Base-by-base conservation (phyloP, 2,329 filamentous ascomycete species). In the Canariomyces notabilis region DNA sequence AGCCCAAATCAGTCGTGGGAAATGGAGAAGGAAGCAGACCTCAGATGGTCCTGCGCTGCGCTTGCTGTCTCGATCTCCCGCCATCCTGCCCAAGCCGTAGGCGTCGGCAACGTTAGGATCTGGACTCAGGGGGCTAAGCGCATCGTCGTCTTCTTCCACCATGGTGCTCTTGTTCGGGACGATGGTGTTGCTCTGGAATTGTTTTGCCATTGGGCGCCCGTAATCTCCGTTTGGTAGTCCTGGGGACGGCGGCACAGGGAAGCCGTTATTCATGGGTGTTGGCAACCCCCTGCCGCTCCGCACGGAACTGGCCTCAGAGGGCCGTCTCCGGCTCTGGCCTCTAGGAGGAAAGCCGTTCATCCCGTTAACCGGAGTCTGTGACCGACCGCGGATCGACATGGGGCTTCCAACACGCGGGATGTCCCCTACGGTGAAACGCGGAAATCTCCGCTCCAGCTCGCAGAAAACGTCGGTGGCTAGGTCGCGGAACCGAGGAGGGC, bases 81-180 rank as follows among this genome's bases (percentile, higher is more conserved):
- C 33, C 14, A 40, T 29, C 22, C 48, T 45, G 6, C 38, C 44
- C 18, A 50, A 14, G 12, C 49, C 48, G 34, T 55, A 60, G 60
- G 69, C 63, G 50, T 76, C 72, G 29, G 64, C 76, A 40, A 74
- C 74, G 54, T 76, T 71, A 50, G 82, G 61, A 39, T 78, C 79
- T 14, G 78, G 76, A 16, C 67, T 69, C 16, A 73, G 37, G 4
- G 61, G 62, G 45, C 60, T 64, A 20, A 57, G 18, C 14, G 52
- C 42, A 53, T 88, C 87, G 57, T 95, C 89, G 55, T 95, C 90
- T 62, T 97, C 93, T 65, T 98, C 93, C 1, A 97, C 82, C 83
- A 97, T 90, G 1, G 87, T 96, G 60, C 91, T 95, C 69, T 97
- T 98, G 63, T 96, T 97, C 1, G 93, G 93, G 32, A 97, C 86